These are phyloP conservation scores for Penicillium parvum DNA, from an alignment of 495 filamentous ascomycete species.

Conservation along the genomic window DNA sequence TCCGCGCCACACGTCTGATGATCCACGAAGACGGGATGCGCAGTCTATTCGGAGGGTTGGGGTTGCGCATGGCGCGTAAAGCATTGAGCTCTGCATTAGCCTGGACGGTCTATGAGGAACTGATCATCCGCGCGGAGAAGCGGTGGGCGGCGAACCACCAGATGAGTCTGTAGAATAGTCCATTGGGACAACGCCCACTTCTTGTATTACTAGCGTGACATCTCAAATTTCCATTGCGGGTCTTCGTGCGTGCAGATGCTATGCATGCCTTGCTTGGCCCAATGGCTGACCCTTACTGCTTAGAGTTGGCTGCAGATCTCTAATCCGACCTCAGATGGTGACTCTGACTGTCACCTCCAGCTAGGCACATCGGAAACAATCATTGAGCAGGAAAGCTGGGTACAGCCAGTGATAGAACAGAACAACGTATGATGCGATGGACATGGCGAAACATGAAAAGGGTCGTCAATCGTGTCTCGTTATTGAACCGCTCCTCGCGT, in stretches of 20 bases:
- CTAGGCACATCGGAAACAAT: too few relatives aligned
- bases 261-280: constrained; percentile 9
- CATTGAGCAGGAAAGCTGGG: too few relatives aligned
- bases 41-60: constrained; percentile 82
- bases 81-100: constrained; percentile 86
- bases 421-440: constrained; percentile 8
- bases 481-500: constrained; percentile 15
- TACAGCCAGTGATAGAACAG: constrained; percentile 15
- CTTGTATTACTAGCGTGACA: constrained; percentile 20
- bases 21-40: constrained; percentile 73
- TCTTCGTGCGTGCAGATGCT: constrained; percentile 8
- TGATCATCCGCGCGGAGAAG: constrained; percentile 71
- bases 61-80: constrained; percentile 84
- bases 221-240: constrained; percentile 1
- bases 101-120: constrained; percentile 95
- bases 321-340: not conserved
- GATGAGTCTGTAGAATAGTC: constrained; percentile 16
- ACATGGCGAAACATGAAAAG: constrained; percentile 9
- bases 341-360: too few relatives aligned
- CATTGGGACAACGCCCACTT: constrained; percentile 6
- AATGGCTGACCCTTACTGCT: not conserved
- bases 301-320: constrained; percentile 5
- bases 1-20: constrained; percentile 70
- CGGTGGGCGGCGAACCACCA: constrained; percentile 44
- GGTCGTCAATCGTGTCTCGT: constrained; percentile 30